Evolutionary conservation across 1,284 basidiomycete genomes (phyloP).

Genomic region (Afroboletus lepidellus): DNA sequence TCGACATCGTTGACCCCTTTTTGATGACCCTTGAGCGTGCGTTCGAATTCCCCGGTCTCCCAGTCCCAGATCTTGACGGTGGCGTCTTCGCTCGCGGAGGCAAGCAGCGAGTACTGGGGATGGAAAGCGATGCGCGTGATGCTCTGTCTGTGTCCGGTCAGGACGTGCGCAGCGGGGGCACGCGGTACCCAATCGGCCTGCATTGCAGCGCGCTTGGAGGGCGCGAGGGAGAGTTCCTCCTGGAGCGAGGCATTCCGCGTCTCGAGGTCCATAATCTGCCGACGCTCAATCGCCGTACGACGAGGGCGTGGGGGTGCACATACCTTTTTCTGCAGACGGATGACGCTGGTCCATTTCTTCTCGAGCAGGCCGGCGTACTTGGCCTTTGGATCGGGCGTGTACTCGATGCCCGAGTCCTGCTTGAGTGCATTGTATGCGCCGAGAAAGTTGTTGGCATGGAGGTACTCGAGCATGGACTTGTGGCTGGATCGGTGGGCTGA

Average conservation of each 20-base stretch:
- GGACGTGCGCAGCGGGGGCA: slow-evolving; percentile 73
- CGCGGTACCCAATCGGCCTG: slow-evolving; percentile 82
- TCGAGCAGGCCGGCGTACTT: slow-evolving; percentile 83
- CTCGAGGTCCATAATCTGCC: slow-evolving; percentile 87
- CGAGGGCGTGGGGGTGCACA: slow-evolving; percentile 9
- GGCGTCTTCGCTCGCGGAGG: slow-evolving; percentile 84
- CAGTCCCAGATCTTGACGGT: slow-evolving; percentile 95
- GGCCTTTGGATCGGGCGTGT: slow-evolving; percentile 78
- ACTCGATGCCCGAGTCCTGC: slow-evolving; percentile 58
- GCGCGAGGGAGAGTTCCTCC: slow-evolving; percentile 70
- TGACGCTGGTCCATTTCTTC: slow-evolving; percentile 95
- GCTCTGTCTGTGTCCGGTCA: slow-evolving; percentile 79
- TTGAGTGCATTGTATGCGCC: slow-evolving; percentile 66
- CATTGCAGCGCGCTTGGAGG: slow-evolving; percentile 52
- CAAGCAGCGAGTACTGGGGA: slow-evolving; percentile 80
- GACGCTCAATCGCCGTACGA: slow-evolving; percentile 14
- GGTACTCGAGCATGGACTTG: slow-evolving; percentile 84
- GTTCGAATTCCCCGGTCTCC: slow-evolving; percentile 91
- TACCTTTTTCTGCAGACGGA: slow-evolving; percentile 91
- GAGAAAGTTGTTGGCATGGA: slow-evolving; percentile 64
- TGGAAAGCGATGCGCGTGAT: slow-evolving; percentile 84
- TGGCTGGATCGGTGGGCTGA: slow-evolving; percentile 50
- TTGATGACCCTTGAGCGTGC: slow-evolving; percentile 90
- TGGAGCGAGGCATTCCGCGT: slow-evolving; percentile 73
- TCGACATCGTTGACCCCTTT: slow-evolving; percentile 86